Evolutionary conservation across 2,329 filamentous ascomycete species (phyloP).

Genomic region (Canariomyces notabilis): DNA sequence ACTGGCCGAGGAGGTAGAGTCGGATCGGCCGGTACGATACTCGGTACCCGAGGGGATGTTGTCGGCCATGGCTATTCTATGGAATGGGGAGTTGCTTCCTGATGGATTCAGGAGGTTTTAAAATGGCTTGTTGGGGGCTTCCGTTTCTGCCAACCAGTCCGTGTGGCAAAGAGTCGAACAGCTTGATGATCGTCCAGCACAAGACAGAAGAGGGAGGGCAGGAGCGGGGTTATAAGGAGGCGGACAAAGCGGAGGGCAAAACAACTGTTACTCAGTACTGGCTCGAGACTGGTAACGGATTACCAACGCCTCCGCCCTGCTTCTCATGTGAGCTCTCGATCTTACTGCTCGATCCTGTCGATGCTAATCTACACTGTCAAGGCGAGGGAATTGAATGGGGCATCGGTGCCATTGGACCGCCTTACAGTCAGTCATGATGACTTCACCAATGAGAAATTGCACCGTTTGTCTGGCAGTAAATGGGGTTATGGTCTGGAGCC

Average conservation of each 20-base stretch:
- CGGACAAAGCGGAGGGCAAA: not conserved
- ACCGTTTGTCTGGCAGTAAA: not conserved
- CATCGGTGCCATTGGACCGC: not conserved
- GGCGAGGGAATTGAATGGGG: not conserved
- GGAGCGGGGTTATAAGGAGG: constrained; percentile 5
- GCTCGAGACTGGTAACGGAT: not conserved
- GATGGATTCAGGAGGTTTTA: not conserved
- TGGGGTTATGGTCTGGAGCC: not conserved
- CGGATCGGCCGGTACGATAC: constrained; percentile 25
- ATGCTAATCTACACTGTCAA: not conserved
- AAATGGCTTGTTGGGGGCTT: not conserved
- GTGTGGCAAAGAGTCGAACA: not conserved
- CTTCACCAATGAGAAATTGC: constrained; percentile 19
- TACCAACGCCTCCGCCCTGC: not conserved
- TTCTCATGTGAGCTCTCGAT: not conserved
- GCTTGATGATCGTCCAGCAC: not conserved
- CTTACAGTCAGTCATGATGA: constrained; percentile 16
- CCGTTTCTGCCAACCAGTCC: not conserved
- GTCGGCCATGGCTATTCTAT: constrained; percentile 19
- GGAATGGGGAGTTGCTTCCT: not conserved
- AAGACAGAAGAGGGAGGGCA: not conserved
- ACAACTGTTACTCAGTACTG: not conserved
- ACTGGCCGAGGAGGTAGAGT: constrained; percentile 25
- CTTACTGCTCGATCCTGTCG: not conserved
- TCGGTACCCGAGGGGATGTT: constrained; percentile 14